Conservation (phyloP, 148 eudicot species). For the Vaccinium vitisidaea region DNA sequence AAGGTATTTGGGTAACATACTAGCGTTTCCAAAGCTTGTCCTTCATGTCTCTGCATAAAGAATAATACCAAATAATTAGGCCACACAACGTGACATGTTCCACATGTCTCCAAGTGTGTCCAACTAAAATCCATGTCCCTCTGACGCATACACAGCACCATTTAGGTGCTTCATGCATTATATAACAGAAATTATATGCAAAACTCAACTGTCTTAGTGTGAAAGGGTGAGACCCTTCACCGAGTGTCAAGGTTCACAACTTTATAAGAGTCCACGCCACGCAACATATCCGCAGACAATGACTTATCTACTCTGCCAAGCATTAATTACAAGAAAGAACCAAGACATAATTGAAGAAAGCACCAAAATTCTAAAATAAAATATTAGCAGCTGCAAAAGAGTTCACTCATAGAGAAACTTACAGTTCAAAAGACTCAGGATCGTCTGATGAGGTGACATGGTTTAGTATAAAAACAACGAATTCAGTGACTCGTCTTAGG, state of each 20-base stretch:
- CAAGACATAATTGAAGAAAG: neutral
- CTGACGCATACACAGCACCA: neutral
- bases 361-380: neutral
- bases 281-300: neutral
- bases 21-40: neutral
- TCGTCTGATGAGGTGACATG: conserved; percentile 69
- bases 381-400: neutral
- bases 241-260: neutral
- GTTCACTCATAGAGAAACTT: conserved; percentile 28
- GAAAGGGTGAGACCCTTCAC: neutral
- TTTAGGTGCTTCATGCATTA: neutral
- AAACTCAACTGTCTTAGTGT: neutral
- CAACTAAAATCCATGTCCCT: neutral
- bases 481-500: conserved; percentile 74
- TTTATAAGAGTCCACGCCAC: neutral
- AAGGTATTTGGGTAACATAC: neutral
- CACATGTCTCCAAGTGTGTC: neutral
- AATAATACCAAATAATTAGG: neutral
- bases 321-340: neutral
- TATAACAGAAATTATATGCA: neutral
- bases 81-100: neutral
- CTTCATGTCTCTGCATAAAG: neutral
- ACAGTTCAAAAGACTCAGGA: conserved; percentile 77
- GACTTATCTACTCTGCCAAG: neutral
- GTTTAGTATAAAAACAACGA: conserved; percentile 75